phyloP scores from a whole-genome alignment of 129 eudicot genomes.

The Mikania micrantha region DNA sequence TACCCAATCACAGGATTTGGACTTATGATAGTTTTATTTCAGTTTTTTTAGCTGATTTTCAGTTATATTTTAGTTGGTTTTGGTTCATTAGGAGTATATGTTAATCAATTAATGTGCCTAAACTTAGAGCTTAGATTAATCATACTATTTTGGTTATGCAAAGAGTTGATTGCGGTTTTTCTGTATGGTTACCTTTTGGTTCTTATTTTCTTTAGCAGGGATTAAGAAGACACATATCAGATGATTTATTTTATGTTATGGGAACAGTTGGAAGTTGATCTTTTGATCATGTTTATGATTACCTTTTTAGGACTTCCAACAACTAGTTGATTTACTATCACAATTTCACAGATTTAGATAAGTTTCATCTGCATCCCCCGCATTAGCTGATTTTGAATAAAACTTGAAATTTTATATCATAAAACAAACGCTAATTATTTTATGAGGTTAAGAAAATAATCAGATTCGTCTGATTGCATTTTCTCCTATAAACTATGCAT shows the following conservation, averaged over 20 bases:
- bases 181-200: neutral
- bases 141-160: neutral
- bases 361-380: neutral
- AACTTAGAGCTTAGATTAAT: neutral
- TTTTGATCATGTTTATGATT: neutral
- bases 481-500: neutral
- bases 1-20: too few species aligned
- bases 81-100: neutral
- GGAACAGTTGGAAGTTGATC: neutral
- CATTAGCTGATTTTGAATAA: neutral
- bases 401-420: neutral
- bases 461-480: neutral
- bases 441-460: neutral
- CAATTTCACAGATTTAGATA: neutral
- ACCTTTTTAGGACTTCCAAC: neutral
- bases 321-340: neutral
- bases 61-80: neutral
- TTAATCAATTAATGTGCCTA: neutral
- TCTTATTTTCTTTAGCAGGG: slow-evolving; percentile 1
- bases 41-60: neutral
- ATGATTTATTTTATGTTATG: too few species aligned
- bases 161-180: neutral
- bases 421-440: too few species aligned
- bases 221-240: neutral
- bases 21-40: too few species aligned